Evolutionary conservation across 768 basidiomycete genomes (phyloP), one percentile per base, ranked within the genome.

Genomic region (Boletus rufocinnamomeus): DNA sequence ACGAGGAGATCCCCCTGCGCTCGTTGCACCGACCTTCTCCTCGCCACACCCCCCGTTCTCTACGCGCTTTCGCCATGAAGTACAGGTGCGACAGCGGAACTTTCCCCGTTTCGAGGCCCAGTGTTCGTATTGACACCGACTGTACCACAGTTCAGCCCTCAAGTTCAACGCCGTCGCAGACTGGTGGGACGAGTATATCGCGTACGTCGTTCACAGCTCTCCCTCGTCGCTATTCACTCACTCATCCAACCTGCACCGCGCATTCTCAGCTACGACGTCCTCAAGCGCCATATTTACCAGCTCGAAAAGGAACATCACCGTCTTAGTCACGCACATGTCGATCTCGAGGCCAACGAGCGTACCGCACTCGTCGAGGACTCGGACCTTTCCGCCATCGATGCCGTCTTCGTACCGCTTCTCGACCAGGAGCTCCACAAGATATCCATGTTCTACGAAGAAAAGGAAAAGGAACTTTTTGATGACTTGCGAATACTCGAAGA

Each of bases 101-200:
- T 32, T 5, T 17, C 21, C 8, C 6, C 13, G 21, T 25, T 19
- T 35, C 27, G 13, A 59, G 40, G 17, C 17, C 21, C 47, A 13
- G 14, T 6, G 25, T 25, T 25, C 8, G 4, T n/a, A 30, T 28
- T 45, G 49, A 60, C 51, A 5, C 45, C 41, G 23, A 34, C 16
- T 17, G 13, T 17, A 28, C 16, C 23, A 1, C 30, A 91, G 89
- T 66, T 90, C 89, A 34, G 89, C 91, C 10, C 82, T 95, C 67
- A 91, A 93, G 72, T 95, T 95, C 75, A 95, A 95, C 65, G 90
- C 92, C 3, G 89, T 94, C 27, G 79, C 92, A 0, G 93, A 95
- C 51, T 95, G 93, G 93, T 91, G 89, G 87, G 90, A 93, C 60
- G 88, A 93, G 50, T 95, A 95, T 70, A 91, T 95, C 46, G 84